phyloP scores from a whole-genome alignment of 2,329 filamentous ascomycete species.

The Penicillium freii region DNA sequence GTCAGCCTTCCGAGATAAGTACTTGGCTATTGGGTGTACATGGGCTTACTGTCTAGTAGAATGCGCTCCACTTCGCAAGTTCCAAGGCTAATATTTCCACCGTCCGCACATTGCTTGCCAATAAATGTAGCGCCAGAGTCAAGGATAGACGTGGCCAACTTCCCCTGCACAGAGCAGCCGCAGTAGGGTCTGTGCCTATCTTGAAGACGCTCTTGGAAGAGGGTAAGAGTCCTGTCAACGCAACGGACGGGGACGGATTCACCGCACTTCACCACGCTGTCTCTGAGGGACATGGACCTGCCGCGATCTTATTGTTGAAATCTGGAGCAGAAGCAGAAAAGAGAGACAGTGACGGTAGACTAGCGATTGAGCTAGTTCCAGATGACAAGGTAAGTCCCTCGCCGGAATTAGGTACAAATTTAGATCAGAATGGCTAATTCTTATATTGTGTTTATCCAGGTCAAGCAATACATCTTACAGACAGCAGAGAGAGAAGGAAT shows the following conservation, averaged over 20 bases:
- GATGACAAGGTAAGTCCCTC: slow-evolving; percentile 68
- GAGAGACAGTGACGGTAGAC: slow-evolving; percentile 66
- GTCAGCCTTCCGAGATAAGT: slow-evolving; percentile 21
- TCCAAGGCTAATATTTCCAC: slow-evolving; percentile 86
- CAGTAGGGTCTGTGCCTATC: slow-evolving; percentile 85
- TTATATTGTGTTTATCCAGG: slow-evolving; percentile 46
- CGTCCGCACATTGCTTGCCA: slow-evolving; percentile 71
- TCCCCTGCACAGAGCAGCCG: slow-evolving; percentile 85
- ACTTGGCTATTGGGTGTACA: not conserved
- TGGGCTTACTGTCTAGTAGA: slow-evolving; percentile 50
- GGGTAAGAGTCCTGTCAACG: slow-evolving; percentile 73
- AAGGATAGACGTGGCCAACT: slow-evolving; percentile 88
- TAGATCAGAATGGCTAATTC: slow-evolving; percentile 2
- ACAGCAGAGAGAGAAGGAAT: slow-evolving; percentile 83
- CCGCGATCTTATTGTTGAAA: slow-evolving; percentile 77
- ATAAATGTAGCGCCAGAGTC: slow-evolving; percentile 73
- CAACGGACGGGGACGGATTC: slow-evolving; percentile 76
- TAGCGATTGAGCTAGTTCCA: slow-evolving; percentile 79
- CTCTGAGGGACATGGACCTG: slow-evolving; percentile 66
- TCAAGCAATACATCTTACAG: slow-evolving; percentile 72
- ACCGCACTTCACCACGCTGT: slow-evolving; percentile 82
- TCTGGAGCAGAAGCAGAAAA: slow-evolving; percentile 80
- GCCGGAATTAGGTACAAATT: not conserved
- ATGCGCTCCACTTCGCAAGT: slow-evolving; percentile 84
- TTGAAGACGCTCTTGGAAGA: slow-evolving; percentile 74